Base-by-base conservation (phyloP, 805 yeast genomes). In the Cyberlindnera xishuangbannaensis region DNA sequence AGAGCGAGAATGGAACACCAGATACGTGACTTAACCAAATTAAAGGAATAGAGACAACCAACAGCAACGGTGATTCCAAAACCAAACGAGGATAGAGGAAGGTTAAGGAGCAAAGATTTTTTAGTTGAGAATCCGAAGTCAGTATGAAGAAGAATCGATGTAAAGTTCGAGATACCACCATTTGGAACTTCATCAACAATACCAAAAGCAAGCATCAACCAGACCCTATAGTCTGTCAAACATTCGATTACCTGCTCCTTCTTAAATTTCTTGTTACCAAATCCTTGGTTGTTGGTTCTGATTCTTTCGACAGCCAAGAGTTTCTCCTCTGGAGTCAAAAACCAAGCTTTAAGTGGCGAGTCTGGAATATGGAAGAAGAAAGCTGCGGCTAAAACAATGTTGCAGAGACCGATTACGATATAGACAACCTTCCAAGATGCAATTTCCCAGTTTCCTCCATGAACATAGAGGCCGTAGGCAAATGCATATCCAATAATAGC, bases 381-480 rank as follows among this genome's bases (percentile, higher is more conserved):
- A 9, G 66, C 33, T 9, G 69, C 33, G 6, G 82, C 83, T 12
- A 73, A 47, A 9, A 68, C 47, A 6, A 77, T 53, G 3, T 85
- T 78, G 36, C 75, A 63, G 7, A 64, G 51, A 12, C 92, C 94
- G 26, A 73, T 67, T 19, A 78, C 61, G 30, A 82, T 57, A 50
- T 69, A 82, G 4, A 78, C 52, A 11, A 73, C 51, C 48, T 71
- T 75, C 88, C 88, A 83, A 4, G 78, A 63, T 3, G 55, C 62
- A 5, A 76, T 55, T 18, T 61, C 32, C 51, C 64, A 71, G 7
- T 49, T 32, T n/a, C 52, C 57, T 11, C 52, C 58, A 44, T 69
- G 61, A 9, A 40, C 39, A 39, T 64, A 57, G 32, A 71, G 46
- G 12, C 78, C 80, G 44, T 75, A 76, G 1, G 83, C 76, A 37